Evolutionary conservation across 1,139 yeast genomes (phyloP).

Genomic region (Lodderomyces metapsilosis): DNA sequence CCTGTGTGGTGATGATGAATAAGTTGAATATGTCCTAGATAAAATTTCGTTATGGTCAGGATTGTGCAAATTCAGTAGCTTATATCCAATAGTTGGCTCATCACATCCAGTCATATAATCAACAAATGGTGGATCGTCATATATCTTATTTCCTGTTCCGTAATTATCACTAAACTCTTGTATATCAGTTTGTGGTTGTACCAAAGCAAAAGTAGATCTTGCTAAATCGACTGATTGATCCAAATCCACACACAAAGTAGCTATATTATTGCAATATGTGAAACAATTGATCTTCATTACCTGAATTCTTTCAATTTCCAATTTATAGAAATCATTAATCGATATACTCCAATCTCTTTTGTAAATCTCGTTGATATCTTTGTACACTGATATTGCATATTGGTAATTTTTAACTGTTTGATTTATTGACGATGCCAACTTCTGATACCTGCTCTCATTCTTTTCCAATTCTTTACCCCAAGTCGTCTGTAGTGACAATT

Average conservation of each 20-base stretch:
- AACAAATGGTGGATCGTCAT: conserved; percentile 50
- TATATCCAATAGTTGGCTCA: conserved; percentile 19
- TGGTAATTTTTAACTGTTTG: conserved; percentile 58
- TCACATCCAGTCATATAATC: conserved; percentile 41
- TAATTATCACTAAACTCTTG: conserved; percentile 51
- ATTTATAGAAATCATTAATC: conserved; percentile 65
- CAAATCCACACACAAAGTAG: conserved; percentile 74
- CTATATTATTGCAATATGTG: conserved; percentile 75
- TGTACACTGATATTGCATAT: conserved; percentile 54
- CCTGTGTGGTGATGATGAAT: conserved; percentile 6
- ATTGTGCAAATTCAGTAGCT: conserved; percentile 30
- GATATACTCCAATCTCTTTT: conserved; percentile 75
- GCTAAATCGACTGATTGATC: conserved; percentile 75
- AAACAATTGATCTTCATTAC: conserved; percentile 75
- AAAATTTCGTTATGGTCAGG: conserved; percentile 38
- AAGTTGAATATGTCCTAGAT: conserved; percentile 32
- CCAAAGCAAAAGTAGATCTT: conserved; percentile 64
- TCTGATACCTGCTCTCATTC: conserved; percentile 59
- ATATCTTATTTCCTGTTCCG: conserved; percentile 68
- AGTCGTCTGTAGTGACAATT: conserved; percentile 66
- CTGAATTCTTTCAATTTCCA: conserved; percentile 79
- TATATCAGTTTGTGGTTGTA: conserved; percentile 63
- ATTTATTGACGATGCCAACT: conserved; percentile 49
- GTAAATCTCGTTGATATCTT: conserved; percentile 71
- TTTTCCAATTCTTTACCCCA: conserved; percentile 79